A percentile compares a stretch with the other conserved stretches of the same genome.
Evolutionary conservation across 345 rosid species (phyloP).

Genomic region (Salix arbutifolia): DNA sequence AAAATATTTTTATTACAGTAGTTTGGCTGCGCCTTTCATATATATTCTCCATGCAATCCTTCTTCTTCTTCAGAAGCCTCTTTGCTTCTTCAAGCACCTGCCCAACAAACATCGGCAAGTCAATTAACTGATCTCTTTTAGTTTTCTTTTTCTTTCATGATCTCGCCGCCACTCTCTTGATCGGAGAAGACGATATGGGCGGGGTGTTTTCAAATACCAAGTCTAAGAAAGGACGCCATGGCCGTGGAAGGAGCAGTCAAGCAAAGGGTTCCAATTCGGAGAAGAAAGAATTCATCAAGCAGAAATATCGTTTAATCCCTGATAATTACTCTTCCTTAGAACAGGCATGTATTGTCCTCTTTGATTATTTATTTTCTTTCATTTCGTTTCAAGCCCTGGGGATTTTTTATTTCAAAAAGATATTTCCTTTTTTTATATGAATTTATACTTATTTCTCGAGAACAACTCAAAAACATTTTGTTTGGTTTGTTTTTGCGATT

Average conservation of each 20-base stretch:
- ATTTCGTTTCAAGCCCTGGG: background rate
- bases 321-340: conserved; percentile 38
- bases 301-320: conserved; percentile 35
- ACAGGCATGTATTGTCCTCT: conserved; percentile 14
- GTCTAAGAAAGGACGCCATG: background rate
- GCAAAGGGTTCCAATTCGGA: background rate
- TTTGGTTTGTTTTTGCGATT: background rate
- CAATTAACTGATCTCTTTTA: background rate
- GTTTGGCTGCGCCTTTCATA: background rate
- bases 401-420: no score
- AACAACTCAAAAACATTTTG: background rate
- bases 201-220: background rate
- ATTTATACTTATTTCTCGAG: no score
- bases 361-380: background rate
- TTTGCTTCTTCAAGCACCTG: background rate
- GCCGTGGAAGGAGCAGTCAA: background rate
- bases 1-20: no score
- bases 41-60: background rate
- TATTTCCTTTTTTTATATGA: background rate
- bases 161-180: background rate
- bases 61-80: background rate
- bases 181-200: conserved; percentile 13
- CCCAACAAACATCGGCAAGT: background rate
- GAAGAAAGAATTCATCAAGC: conserved; percentile 10
- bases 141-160: background rate